Conservation (phyloP, 345 rosid species). For the Corchorus olitorius region DNA sequence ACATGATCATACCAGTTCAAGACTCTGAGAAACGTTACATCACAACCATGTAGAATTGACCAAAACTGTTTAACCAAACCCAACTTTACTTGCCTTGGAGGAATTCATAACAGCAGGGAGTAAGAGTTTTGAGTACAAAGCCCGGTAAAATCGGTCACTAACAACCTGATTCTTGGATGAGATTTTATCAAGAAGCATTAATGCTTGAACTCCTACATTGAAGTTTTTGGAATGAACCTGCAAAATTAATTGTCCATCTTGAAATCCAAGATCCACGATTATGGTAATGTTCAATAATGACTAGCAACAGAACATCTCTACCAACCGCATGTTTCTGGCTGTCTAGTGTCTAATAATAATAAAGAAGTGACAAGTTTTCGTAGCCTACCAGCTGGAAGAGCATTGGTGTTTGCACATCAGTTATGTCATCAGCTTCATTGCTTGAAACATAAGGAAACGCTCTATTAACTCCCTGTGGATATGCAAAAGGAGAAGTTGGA, state of each 20-base stretch:
- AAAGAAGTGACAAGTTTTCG: background rate
- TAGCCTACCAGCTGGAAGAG: constrained; percentile 80
- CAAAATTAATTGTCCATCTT: constrained; percentile 26
- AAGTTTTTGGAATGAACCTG: constrained; percentile 95
- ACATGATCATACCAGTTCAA: background rate
- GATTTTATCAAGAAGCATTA: constrained; percentile 96
- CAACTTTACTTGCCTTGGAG: constrained; percentile 71
- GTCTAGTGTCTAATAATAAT: constrained; percentile 2
- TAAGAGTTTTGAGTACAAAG: constrained; percentile 87
- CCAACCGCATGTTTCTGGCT: background rate
- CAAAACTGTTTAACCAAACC: constrained; percentile 3
- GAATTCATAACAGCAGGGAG: constrained; percentile 92
- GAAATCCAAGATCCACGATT: constrained; percentile 16
- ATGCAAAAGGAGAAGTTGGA: constrained; percentile 18
- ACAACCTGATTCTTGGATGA: constrained; percentile 93
- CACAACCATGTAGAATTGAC: background rate
- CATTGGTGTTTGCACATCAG: constrained; percentile 85
- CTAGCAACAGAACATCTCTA: background rate
- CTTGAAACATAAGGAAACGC: constrained; percentile 96
- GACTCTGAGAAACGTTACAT: background rate
- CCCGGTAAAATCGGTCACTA: constrained; percentile 93
- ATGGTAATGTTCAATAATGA: background rate
- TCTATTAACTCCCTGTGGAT: constrained; percentile 85
- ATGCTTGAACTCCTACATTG: constrained; percentile 89
- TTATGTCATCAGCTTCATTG: constrained; percentile 80